These are phyloP conservation scores for Marasmius oreades DNA, from an alignment of 1,284 basidiomycete species.

Conservation along the genomic window DNA sequence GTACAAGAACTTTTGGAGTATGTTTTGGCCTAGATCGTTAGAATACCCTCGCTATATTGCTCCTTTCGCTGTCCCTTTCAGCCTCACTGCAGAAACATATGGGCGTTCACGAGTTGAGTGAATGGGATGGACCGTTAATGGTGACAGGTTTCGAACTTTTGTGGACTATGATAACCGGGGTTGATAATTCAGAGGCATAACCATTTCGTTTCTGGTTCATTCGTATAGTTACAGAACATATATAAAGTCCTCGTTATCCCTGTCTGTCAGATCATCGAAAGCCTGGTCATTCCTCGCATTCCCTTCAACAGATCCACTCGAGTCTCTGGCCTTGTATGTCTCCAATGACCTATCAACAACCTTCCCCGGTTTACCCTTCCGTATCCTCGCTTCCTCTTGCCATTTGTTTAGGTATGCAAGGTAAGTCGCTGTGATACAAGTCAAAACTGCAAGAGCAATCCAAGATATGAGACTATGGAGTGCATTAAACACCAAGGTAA, in stretches of 20 bases:
- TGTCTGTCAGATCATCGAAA: constrained; percentile 44
- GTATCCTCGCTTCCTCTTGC: constrained; percentile 32
- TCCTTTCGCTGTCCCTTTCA: no score
- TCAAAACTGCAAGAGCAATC: constrained; percentile 30
- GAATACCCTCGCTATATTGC: no score
- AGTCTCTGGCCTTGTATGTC: constrained; percentile 19
- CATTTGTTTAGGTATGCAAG: constrained; percentile 37
- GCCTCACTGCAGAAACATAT: no score
- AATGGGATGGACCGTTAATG: no score
- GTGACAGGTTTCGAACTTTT: no score
- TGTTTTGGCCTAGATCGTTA: no score
- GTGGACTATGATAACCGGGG: no score
- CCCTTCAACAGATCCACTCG: constrained; percentile 17
- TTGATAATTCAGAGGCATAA: not conserved
- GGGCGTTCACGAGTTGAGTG: no score
- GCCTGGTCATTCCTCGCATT: constrained; percentile 33
- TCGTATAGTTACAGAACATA: constrained; percentile 30
- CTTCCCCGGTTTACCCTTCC: constrained; percentile 34
- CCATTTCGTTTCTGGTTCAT: not conserved
- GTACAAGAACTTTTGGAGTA: no score
- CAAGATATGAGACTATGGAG: constrained; percentile 34
- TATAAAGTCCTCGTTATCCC: constrained; percentile 44
- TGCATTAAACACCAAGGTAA: not conserved
- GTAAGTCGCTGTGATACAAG: constrained; percentile 35
- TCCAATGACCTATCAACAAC: constrained; percentile 43